Evolutionary conservation across 805 yeast genomes (phyloP).

Genomic region (Metschnikowia dekortorum): DNA sequence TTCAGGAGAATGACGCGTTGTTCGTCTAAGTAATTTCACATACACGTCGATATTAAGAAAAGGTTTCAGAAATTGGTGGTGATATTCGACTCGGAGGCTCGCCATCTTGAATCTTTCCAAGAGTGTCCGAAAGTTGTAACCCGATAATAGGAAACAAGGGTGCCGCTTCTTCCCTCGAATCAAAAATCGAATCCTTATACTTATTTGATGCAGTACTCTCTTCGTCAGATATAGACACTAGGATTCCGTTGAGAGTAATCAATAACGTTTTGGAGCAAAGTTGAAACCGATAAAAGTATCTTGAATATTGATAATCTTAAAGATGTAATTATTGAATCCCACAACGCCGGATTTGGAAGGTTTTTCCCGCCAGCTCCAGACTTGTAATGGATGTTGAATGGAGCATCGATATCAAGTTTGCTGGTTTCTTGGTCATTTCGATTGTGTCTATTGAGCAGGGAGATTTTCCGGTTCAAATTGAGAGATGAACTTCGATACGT

Average conservation of each 20-base stretch:
- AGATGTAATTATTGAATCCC: too few species aligned
- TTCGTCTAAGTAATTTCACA: constrained; percentile 37
- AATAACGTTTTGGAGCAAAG: constrained; percentile 61
- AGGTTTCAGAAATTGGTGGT: constrained; percentile 51
- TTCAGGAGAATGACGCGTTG: constrained; percentile 5
- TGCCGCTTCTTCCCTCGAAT: constrained; percentile 13
- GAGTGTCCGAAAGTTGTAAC: constrained; percentile 11
- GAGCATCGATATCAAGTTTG: constrained; percentile 32
- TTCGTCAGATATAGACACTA: constrained; percentile 12
- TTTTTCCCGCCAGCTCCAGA: constrained; percentile 23
- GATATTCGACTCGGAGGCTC: constrained; percentile 23
- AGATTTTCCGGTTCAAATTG: constrained; percentile 34
- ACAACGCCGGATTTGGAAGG: constrained; percentile 53
- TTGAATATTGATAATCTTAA: too few species aligned
- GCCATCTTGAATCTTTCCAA: background rate
- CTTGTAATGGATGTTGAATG: constrained; percentile 25
- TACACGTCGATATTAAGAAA: constrained; percentile 60
- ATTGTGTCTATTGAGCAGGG: constrained; percentile 26
- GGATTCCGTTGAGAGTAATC: constrained; percentile 76
- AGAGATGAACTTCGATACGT: constrained; percentile 27
- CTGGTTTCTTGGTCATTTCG: constrained; percentile 29
- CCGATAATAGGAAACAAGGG: constrained; percentile 17
- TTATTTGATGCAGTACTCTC: constrained; percentile 20
- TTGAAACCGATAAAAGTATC: too few species aligned
- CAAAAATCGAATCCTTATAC: constrained; percentile 38